A percentile compares a stretch with the other conserved stretches of the same genome.
phyloP scores from a whole-genome alignment of 169 alveolate species.

The Pseudocohnilembus persalinus region DNA sequence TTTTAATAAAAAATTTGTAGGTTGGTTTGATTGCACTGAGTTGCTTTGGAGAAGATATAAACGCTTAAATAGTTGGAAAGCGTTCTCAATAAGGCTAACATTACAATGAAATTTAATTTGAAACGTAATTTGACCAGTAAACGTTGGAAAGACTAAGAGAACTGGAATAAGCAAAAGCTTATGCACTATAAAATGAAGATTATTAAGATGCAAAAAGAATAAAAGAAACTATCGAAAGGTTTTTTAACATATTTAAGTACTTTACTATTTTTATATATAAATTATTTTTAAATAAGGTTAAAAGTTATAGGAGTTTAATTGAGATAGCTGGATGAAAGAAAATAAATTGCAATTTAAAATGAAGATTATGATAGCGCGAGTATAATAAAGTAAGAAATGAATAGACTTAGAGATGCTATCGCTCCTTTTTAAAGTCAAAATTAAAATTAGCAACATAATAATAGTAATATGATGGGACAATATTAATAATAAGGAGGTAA shows the following conservation, averaged over 20 bases:
- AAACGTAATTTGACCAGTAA: slow-evolving; percentile 59
- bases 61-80: slow-evolving; percentile 28
- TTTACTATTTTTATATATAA: no score
- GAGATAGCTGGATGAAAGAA: slow-evolving; percentile 80
- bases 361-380: slow-evolving; percentile 88
- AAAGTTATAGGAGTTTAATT: slow-evolving; percentile 72
- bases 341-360: slow-evolving; percentile 78
- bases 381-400: slow-evolving; percentile 82
- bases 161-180: slow-evolving; percentile 72
- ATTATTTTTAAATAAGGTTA: slow-evolving; percentile 14
- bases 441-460: slow-evolving; percentile 3
- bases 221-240: slow-evolving; percentile 77
- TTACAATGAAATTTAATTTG: slow-evolving; percentile 55
- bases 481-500: not conserved
- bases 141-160: slow-evolving; percentile 76
- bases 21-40: slow-evolving; percentile 41
- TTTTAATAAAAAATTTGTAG: slow-evolving; percentile 67
- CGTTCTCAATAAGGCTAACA: slow-evolving; percentile 22
- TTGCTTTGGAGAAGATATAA: slow-evolving; percentile 49
- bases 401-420: slow-evolving; percentile 75
- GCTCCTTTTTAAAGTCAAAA: slow-evolving; percentile 39
- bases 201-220: slow-evolving; percentile 86
- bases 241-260: no score
- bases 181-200: slow-evolving; percentile 86
- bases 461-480: not conserved